A percentile compares a stretch with the other conserved stretches of the same genome.
These are phyloP conservation scores for Gnomoniopsis smithogilvyi DNA, from an alignment of 2,329 filamentous ascomycete species.

Conservation along the genomic window DNA sequence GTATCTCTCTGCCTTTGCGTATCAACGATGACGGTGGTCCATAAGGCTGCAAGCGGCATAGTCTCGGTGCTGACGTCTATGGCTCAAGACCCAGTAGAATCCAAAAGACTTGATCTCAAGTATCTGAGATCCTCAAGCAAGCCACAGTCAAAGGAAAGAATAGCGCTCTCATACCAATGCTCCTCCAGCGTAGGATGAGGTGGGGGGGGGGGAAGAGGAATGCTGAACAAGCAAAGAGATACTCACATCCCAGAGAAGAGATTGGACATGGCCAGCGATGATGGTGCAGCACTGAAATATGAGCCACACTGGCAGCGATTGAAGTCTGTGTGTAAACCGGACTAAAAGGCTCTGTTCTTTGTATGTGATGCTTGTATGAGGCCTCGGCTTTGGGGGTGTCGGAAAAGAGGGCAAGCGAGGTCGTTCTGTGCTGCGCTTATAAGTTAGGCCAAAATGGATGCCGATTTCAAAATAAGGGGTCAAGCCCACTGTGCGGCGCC, in stretches of 20 bases:
- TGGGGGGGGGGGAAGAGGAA: neutral
- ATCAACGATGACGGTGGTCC: neutral
- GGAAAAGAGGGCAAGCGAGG: neutral
- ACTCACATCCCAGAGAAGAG: conserved; percentile 63
- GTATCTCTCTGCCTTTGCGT: neutral
- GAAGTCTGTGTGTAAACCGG: neutral
- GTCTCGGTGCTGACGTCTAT: neutral
- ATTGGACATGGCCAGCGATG: conserved; percentile 51
- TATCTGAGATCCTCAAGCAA: neutral
- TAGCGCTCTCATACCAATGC: neutral
- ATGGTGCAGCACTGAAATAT: neutral
- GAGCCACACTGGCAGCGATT: neutral
- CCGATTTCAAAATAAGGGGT: conserved; percentile 4
- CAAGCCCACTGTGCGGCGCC: neutral
- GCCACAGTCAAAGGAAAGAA: neutral
- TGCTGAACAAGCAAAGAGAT: conserved; percentile 1
- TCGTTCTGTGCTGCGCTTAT: conserved; percentile 1
- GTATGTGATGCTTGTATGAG: neutral
- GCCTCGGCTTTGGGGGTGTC: neutral
- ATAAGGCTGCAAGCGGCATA: neutral
- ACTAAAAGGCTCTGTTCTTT: neutral
- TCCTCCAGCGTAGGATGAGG: neutral
- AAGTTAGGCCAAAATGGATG: neutral
- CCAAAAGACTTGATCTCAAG: neutral
- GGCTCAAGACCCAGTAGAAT: neutral